Percentiles rank a stretch among this genome's conserved stretches.
phyloP scores from a whole-genome alignment of 1,139 yeast species.

The Geotrichum armillariae region DNA sequence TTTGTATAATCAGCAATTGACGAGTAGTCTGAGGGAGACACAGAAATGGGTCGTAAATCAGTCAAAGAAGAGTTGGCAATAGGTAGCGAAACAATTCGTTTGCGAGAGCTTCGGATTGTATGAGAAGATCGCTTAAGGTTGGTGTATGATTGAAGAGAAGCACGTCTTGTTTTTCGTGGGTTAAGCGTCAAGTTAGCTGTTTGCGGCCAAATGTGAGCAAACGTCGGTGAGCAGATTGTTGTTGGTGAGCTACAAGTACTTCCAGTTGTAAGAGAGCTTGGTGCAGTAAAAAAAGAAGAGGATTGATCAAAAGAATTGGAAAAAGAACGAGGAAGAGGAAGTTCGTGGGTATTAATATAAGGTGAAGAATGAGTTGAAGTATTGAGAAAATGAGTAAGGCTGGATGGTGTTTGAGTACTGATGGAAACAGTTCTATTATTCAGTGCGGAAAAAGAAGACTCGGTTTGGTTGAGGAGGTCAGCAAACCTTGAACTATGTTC shows the following conservation, averaged over 20 bases:
- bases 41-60: neutral
- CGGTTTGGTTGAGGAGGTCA: too few species aligned
- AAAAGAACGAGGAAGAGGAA: constrained; percentile 1
- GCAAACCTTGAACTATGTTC: too few species aligned
- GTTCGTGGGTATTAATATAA: constrained; percentile 6
- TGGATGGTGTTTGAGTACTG: constrained; percentile 4
- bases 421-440: too few species aligned
- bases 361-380: neutral
- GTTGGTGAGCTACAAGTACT: neutral
- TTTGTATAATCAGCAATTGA: neutral
- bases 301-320: neutral
- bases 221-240: neutral
- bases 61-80: neutral
- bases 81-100: constrained; percentile 4
- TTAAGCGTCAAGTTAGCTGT: neutral
- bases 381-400: neutral
- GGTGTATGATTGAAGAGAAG: neutral
- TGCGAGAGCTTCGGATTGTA: neutral
- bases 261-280: neutral
- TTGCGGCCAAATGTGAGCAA: neutral
- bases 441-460: too few species aligned
- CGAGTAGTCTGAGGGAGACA: too few species aligned
- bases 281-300: neutral
- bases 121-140: neutral
- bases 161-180: too few species aligned